Conservation (phyloP, 129 eudicot species). For the Artemisia argyi region DNA sequence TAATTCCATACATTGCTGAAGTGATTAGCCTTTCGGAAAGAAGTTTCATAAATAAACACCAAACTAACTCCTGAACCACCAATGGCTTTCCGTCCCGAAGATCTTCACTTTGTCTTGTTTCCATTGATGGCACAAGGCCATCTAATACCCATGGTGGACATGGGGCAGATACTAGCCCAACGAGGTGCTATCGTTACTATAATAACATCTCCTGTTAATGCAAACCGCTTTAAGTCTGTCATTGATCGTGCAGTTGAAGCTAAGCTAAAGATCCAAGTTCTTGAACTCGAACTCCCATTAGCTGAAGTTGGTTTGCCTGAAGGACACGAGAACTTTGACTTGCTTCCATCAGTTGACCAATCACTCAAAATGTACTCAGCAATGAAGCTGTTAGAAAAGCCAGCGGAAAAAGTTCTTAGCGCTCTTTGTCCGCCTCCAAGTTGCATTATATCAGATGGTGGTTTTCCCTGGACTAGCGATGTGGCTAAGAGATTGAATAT, state of each 20-base stretch:
- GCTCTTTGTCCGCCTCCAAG: slow-evolving; percentile 38
- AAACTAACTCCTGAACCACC: neutral
- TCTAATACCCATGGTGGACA: slow-evolving; percentile 51
- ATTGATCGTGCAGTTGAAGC: slow-evolving; percentile 32
- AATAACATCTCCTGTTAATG: slow-evolving; percentile 45
- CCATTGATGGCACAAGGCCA: slow-evolving; percentile 61
- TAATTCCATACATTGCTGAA: neutral
- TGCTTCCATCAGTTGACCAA: slow-evolving; percentile 28
- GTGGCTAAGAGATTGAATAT: slow-evolving; percentile 44
- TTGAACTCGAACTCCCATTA: slow-evolving; percentile 41
- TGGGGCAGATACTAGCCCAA: slow-evolving; percentile 46
- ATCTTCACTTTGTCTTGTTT: slow-evolving; percentile 47
- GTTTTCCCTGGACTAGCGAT: slow-evolving; percentile 49
- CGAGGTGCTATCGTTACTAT: slow-evolving; percentile 37
- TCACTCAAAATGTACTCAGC: slow-evolving; percentile 26
- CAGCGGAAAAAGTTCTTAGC: slow-evolving; percentile 27
- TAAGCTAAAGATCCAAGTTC: slow-evolving; percentile 36
- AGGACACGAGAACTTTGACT: slow-evolving; percentile 54
- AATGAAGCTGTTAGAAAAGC: slow-evolving; percentile 35
- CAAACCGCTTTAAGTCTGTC: slow-evolving; percentile 30
- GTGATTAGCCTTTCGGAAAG: neutral
- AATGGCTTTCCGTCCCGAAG: slow-evolving; percentile 23
- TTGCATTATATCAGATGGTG: slow-evolving; percentile 47
- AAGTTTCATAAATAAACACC: neutral
- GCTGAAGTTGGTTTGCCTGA: slow-evolving; percentile 43